A percentile compares a stretch with the other conserved stretches of the same genome.
These are phyloP conservation scores for Paramecium caudatum DNA, from an alignment of 73 alveolate species.

Conservation along the genomic window DNA sequence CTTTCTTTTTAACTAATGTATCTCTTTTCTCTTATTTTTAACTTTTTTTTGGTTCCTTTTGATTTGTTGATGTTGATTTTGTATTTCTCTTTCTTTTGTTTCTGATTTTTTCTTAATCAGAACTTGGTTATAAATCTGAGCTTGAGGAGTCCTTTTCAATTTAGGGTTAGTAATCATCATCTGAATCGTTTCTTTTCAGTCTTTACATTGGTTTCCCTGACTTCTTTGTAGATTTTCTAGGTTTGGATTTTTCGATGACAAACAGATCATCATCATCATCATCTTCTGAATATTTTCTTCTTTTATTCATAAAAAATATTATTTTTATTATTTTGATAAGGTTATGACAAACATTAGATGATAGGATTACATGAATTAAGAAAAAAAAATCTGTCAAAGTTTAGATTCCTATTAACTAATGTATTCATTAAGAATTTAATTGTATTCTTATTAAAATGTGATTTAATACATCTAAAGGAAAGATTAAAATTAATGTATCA, in stretches of 20 bases:
- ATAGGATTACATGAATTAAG: no score
- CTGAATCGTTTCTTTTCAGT: no score
- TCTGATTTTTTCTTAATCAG: neutral
- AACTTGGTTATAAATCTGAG: neutral
- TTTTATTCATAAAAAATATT: neutral
- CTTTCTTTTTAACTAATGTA: no score
- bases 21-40: no score
- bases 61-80: neutral
- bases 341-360: no score
- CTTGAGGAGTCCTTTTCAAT: neutral
- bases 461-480: no score
- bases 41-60: neutral
- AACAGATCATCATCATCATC: conserved; percentile 39
- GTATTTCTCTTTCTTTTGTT: neutral
- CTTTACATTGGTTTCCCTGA: neutral
- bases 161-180: neutral
- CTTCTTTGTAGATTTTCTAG: neutral
- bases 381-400: no score
- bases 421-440: no score
- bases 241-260: neutral
- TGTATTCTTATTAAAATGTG: no score
- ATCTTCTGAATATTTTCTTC: neutral
- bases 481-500: no score
- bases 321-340: no score
- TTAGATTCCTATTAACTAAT: no score